Evolutionary conservation across 331 rosid genomes (phyloP), one percentile per base, ranked within the genome.

Genomic region (Arachis monticola): DNA sequence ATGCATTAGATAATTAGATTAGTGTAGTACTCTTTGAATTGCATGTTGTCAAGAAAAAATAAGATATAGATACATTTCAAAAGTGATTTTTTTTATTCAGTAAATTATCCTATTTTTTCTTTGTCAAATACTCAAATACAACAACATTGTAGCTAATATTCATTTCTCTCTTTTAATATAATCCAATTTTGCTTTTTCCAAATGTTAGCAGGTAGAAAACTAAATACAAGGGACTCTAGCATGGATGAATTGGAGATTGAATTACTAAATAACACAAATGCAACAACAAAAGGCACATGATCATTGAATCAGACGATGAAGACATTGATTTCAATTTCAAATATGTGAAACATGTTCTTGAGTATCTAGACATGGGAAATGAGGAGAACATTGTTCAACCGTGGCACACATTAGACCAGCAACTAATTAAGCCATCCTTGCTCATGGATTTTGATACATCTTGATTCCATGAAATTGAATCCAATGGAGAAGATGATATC

Each of bases 301-400:
- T 22, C 1, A 60, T 79, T 17, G 81, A 79, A 41, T 35, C 65
- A 31, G 82, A 76, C 56, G 27, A 22, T 22, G 8, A 46, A 66
- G 46, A 59, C 12, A 73, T 80, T 11, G 59, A 79, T 55, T 79
- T 84, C 10, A 82, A 81, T 82, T 80, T 89, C 88, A 81, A 79
- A 57, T 91, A 87, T 70, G 85, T 90, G 64, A 86, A 84, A 79
- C 32, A 80, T 0, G 69, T 92, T 66, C 88, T 92, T 64, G 91
- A 92, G 64, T 52, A 79, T 53, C 90, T 89, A 1, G 91, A 92
- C 81, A 79, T 74, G 55, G 80, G 75, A 67, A 61, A 79, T 31
- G 96, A 83, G 50, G 32, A 74, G 11, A 69, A 22, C 27, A 22
- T 22, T 22, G 27, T 22, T 13, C 88, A 82, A 74, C 58, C 58